Percentiles rank a stretch among this genome's conserved stretches.
These are phyloP conservation scores for Xylariaceae sp. DNA, from an alignment of 2,329 filamentous ascomycete genomes.

Conservation along the genomic window DNA sequence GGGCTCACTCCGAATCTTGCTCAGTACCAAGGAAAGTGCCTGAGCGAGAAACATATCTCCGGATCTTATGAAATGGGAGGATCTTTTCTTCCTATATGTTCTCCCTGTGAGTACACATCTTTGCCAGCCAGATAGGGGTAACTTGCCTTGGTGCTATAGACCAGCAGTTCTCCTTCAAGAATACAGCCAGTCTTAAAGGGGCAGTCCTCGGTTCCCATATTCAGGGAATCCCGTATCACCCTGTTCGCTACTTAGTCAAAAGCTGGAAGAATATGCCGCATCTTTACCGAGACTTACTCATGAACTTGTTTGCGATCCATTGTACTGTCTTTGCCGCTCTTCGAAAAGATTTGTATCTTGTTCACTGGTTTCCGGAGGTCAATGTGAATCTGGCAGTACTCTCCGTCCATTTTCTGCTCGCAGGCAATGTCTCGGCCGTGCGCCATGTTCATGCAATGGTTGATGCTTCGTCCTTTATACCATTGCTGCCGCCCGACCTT, in stretches of 20 bases:
- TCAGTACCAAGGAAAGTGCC: conserved; percentile 63
- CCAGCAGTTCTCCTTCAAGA: conserved; percentile 75
- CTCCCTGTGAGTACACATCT: not conserved
- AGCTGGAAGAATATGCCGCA: not conserved
- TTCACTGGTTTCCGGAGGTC: conserved; percentile 52
- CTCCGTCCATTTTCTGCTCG: conserved; percentile 80
- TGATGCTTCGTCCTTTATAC: conserved; percentile 64
- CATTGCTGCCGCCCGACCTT: conserved; percentile 62
- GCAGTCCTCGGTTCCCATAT: conserved; percentile 54
- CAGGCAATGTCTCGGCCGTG: conserved; percentile 60
- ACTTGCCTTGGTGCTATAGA: conserved; percentile 61
- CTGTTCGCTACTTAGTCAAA: conserved; percentile 11
- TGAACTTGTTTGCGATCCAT: conserved; percentile 60
- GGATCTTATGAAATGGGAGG: conserved; percentile 73
- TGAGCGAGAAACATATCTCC: conserved; percentile 71
- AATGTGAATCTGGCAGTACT: conserved; percentile 86
- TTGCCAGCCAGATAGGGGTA: not conserved
- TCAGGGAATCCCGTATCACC: conserved; percentile 59
- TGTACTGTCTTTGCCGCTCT: conserved; percentile 87
- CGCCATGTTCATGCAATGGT: conserved; percentile 65
- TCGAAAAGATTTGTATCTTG: conserved; percentile 78
- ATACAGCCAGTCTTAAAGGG: conserved; percentile 63
- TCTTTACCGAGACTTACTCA: conserved; percentile 33
- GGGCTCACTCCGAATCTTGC: conserved; percentile 60
- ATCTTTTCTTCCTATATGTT: conserved; percentile 52